These are phyloP conservation scores for Metarhizium robertsii DNA, from an alignment of 2,329 filamentous ascomycete genomes.

Conservation along the genomic window DNA sequence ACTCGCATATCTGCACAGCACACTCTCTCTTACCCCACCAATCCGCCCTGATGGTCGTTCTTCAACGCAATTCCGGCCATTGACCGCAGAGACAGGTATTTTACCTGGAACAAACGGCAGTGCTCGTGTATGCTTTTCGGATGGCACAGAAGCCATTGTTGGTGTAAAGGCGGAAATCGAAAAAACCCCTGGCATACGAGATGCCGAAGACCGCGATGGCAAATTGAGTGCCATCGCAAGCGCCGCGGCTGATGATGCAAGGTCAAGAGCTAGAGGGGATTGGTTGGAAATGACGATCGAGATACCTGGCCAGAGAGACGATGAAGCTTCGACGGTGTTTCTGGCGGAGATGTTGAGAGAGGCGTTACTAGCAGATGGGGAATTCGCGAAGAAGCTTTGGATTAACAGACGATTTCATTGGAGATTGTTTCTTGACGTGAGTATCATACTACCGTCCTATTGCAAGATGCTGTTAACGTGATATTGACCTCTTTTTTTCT, in stretches of 20 bases:
- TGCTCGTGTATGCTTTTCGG: conserved; percentile 85
- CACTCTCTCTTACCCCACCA: conserved; percentile 71
- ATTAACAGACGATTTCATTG: conserved; percentile 94
- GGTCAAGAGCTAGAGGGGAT: conserved; percentile 40
- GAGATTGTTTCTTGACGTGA: conserved; percentile 89
- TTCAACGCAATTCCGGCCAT: conserved; percentile 78
- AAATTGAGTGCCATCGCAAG: conserved; percentile 14
- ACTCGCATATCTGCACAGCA: conserved; percentile 87
- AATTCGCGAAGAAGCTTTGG: conserved; percentile 61
- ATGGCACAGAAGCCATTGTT: conserved; percentile 92
- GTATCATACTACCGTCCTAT: conserved; percentile 17
- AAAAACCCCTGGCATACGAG: conserved; percentile 40
- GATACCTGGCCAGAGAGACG: conserved; percentile 82
- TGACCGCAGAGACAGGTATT: conserved; percentile 84
- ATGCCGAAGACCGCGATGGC: conserved; percentile 15
- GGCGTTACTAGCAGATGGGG: conserved; percentile 66
- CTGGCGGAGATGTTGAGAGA: conserved; percentile 82
- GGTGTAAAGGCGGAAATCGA: conserved; percentile 94
- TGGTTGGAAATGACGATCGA: conserved; percentile 92
- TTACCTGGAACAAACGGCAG: conserved; percentile 85
- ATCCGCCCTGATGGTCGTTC: conserved; percentile 82
- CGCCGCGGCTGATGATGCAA: conserved; percentile 30
- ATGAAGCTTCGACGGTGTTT: conserved; percentile 83
- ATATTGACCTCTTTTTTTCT: neutral
- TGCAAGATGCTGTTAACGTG: neutral